Evolutionary conservation across 768 basidiomycete species (phyloP).

Genomic region (Leucocoprinus birnbaumii): DNA sequence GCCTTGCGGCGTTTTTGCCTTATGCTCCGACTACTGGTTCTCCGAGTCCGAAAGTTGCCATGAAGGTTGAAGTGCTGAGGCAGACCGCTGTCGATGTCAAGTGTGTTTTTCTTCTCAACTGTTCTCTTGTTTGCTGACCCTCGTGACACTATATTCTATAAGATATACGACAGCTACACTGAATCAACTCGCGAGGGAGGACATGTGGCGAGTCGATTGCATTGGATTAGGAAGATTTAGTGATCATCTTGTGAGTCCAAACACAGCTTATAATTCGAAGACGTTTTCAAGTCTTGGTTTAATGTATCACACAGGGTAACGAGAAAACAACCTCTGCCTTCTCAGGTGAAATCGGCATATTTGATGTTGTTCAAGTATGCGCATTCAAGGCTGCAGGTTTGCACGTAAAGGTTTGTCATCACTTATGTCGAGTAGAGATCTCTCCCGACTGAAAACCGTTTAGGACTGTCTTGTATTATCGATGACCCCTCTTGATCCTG

Average conservation of each 20-base stretch:
- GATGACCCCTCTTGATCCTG: constrained; percentile 53
- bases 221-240: constrained; percentile 67
- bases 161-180: constrained; percentile 45
- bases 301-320: constrained; percentile 43
- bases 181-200: constrained; percentile 49
- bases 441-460: background rate
- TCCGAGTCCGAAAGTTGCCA: constrained; percentile 31
- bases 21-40: constrained; percentile 44
- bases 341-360: constrained; percentile 58
- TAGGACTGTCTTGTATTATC: constrained; percentile 69
- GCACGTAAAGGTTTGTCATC: constrained; percentile 47
- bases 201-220: constrained; percentile 66
- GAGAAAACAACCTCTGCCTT: constrained; percentile 62
- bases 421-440: background rate
- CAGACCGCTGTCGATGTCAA: constrained; percentile 69
- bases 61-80: constrained; percentile 60
- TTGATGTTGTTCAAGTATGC: constrained; percentile 43
- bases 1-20: constrained; percentile 61
- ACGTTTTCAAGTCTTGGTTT: too few species aligned
- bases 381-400: constrained; percentile 69
- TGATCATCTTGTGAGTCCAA: constrained; percentile 44
- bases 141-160: background rate
- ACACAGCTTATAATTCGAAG: too few species aligned
- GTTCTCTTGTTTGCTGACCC: background rate
- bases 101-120: constrained; percentile 27